A percentile compares a stretch with the other conserved stretches of the same genome.
Evolutionary conservation across 208 protist species (phyloP).

Genomic region (Trypanosoma rangeli): DNA sequence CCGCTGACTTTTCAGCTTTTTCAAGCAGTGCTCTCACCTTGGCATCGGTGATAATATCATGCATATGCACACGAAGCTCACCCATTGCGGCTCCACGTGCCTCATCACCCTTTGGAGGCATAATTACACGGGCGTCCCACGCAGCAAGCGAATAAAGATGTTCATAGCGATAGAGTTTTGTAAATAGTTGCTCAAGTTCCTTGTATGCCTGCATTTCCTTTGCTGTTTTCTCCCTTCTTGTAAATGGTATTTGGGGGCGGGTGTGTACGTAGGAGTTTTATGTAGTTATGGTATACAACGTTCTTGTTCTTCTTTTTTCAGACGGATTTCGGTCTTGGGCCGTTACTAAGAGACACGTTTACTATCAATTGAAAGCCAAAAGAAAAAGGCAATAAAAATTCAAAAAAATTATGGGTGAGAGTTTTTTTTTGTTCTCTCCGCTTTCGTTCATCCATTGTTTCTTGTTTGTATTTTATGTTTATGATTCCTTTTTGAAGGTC

Average conservation of each 20-base stretch:
- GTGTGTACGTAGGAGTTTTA: too few relatives aligned
- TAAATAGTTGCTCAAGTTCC: conserved; percentile 60
- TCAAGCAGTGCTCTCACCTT: conserved; percentile 44
- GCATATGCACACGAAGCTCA: conserved; percentile 38
- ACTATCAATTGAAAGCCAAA: too few relatives aligned
- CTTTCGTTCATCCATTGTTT: too few relatives aligned
- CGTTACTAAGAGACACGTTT: too few relatives aligned
- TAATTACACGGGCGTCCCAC: conserved; percentile 81
- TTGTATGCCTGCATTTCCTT: conserved; percentile 58
- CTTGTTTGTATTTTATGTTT: not conserved
- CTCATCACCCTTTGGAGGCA: conserved; percentile 70
- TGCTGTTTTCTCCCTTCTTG: not conserved
- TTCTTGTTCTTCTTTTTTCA: too few relatives aligned
- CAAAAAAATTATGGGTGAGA: too few relatives aligned
- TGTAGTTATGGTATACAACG: too few relatives aligned
- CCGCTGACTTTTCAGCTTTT: conserved; percentile 30
- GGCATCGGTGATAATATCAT: conserved; percentile 51
- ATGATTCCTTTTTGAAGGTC: not conserved
- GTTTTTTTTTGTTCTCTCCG: too few relatives aligned
- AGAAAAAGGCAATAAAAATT: too few relatives aligned
- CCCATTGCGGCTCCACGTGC: conserved; percentile 65
- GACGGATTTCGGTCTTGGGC: too few relatives aligned
- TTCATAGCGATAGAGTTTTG: conserved; percentile 50
- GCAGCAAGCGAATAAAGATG: conserved; percentile 47
- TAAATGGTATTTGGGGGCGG: too few relatives aligned